These are phyloP conservation scores for Amanita muscaria DNA, from an alignment of 768 basidiomycete species.

Conservation along the genomic window DNA sequence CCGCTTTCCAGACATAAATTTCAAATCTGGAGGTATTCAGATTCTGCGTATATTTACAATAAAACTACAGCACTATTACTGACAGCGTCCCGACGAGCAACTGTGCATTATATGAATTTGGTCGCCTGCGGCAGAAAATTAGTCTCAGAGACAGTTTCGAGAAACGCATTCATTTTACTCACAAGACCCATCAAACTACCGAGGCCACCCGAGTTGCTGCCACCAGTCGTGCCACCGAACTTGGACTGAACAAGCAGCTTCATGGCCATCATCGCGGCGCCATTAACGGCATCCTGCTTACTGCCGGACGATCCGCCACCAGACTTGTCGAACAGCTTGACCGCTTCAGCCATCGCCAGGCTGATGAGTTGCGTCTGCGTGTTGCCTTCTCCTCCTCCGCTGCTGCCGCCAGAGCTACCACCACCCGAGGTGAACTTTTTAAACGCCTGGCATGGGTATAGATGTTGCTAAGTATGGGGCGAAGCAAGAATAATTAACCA, in stretches of 20 bases:
- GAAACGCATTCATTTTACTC: too few species aligned
- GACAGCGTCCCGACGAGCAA: too few species aligned
- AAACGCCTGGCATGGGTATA: slow-evolving; percentile 34
- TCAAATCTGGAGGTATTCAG: too few species aligned
- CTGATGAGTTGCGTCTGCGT: slow-evolving; percentile 66
- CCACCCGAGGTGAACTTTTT: slow-evolving; percentile 59
- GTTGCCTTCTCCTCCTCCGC: slow-evolving; percentile 27
- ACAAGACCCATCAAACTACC: slow-evolving; percentile 54
- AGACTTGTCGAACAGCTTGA: slow-evolving; percentile 64
- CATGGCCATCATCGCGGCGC: slow-evolving; percentile 80
- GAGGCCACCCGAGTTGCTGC: slow-evolving; percentile 64
- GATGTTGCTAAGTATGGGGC: neutral
- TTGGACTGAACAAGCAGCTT: slow-evolving; percentile 72
- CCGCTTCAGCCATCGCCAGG: slow-evolving; percentile 77
- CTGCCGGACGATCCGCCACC: slow-evolving; percentile 56
- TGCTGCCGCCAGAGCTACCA: slow-evolving; percentile 13
- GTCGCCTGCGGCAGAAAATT: slow-evolving; percentile 26
- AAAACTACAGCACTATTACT: too few species aligned
- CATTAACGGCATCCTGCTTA: slow-evolving; percentile 80
- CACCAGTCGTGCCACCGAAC: slow-evolving; percentile 43
- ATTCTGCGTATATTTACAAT: too few species aligned
- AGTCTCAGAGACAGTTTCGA: too few species aligned
- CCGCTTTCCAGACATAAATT: neutral
- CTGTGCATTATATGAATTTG: slow-evolving; percentile 17
- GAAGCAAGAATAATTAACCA: too few species aligned